Conservation (phyloP, 192 early-diverging fungal species). For the Chytriomyces sp. region DNA sequence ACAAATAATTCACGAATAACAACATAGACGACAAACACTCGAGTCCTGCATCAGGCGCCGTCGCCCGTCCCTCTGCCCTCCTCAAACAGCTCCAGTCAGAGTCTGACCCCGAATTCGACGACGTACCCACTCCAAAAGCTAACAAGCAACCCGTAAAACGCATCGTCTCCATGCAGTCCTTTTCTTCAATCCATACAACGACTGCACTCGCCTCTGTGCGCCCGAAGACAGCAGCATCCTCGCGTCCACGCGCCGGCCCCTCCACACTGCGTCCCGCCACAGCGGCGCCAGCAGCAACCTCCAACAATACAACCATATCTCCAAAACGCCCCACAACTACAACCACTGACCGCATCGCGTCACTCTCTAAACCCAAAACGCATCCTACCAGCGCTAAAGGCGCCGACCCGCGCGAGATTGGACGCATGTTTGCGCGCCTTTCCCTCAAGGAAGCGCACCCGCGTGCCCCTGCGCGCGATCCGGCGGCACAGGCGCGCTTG, state of each 20-base stretch:
- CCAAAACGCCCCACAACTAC: background rate
- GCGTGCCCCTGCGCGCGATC: background rate
- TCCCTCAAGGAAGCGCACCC: background rate
- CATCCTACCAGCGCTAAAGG: no score
- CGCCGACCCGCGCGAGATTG: background rate
- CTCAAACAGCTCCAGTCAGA: slow-evolving; percentile 17
- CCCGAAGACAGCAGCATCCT: background rate
- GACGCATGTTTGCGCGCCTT: background rate
- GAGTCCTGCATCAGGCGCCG: no score
- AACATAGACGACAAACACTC: no score
- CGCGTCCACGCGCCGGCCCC: no score
- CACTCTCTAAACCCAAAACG: background rate
- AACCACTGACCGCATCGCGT: background rate
- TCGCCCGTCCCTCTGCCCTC: slow-evolving; percentile 4
- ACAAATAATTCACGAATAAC: no score
- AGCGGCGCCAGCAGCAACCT: background rate
- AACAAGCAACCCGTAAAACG: no score
- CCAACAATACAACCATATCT: no score
- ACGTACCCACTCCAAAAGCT: background rate
- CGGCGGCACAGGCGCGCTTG: background rate
- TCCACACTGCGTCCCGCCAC: background rate
- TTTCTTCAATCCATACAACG: no score
- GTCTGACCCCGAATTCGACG: background rate
- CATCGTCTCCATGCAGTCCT: no score
- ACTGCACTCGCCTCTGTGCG: no score